Conservation (phyloP, 202 grass and related monocot genomes). For the Digitaria exilis region DNA sequence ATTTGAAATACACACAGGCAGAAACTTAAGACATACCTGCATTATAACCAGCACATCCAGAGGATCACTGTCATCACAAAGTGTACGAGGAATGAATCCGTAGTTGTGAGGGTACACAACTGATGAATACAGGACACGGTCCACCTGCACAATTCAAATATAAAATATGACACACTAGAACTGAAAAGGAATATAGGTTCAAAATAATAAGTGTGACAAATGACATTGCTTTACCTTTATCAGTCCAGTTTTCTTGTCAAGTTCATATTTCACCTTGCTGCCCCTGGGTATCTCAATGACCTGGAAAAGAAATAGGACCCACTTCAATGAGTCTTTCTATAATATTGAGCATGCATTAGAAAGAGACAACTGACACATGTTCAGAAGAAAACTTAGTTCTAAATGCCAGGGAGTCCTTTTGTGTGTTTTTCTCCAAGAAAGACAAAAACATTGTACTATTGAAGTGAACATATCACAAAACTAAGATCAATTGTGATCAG, state of each 20-base stretch:
- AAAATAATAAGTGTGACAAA: neutral
- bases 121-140: constrained; percentile 93
- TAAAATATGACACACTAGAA: constrained; percentile 15
- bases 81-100: constrained; percentile 94
- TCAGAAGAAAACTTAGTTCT: neutral
- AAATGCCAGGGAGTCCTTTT: neutral
- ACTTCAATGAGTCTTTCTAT: neutral
- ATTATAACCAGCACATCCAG: constrained; percentile 94
- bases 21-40: constrained; percentile 63
- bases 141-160: constrained; percentile 59
- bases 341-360: neutral
- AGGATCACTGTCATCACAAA: constrained; percentile 94
- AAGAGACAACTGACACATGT: neutral
- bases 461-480: neutral
- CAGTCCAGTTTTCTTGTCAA: constrained; percentile 97
- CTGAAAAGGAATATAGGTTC: neutral
- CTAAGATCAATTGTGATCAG: neutral
- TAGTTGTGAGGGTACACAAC: constrained; percentile 99
- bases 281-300: constrained; percentile 94
- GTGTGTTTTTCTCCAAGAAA: neutral
- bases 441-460: neutral
- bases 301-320: constrained; percentile 34
- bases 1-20: neutral
- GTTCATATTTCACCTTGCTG: constrained; percentile 96
- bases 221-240: constrained; percentile 65